phyloP scores from a whole-genome alignment of 495 filamentous ascomycete species.

The Daldinia grandis region DNA sequence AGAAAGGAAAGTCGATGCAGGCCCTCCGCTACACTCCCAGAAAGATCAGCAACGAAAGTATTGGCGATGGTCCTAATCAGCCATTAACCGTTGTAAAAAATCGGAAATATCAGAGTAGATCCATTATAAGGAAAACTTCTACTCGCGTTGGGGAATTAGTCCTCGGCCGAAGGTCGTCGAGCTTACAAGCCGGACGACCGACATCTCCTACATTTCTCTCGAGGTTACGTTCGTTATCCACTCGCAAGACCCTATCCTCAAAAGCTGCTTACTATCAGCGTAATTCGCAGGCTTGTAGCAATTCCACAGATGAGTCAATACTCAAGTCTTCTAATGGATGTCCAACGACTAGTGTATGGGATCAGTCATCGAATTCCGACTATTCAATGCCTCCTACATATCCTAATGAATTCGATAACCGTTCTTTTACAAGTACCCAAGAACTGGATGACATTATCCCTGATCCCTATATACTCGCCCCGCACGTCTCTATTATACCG shows the following conservation, averaged over 20 bases:
- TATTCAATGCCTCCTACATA: constrained; percentile 3
- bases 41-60: constrained; percentile 36
- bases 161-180: constrained; percentile 18
- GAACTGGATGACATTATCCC: constrained; percentile 24
- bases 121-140: not conserved
- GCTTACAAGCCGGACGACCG: constrained; percentile 14
- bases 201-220: constrained; percentile 28
- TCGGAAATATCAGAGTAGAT: constrained; percentile 23
- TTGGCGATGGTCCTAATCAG: constrained; percentile 30
- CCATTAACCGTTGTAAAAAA: constrained; percentile 42
- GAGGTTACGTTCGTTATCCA: constrained; percentile 35
- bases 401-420: constrained; percentile 16
- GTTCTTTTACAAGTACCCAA: constrained; percentile 16
- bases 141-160: not conserved
- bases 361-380: constrained; percentile 8
- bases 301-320: constrained; percentile 35
- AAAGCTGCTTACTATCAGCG: constrained; percentile 23
- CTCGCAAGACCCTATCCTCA: constrained; percentile 31
- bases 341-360: constrained; percentile 1
- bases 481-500: constrained; percentile 56
- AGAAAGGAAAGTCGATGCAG: constrained; percentile 44
- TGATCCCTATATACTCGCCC: constrained; percentile 51
- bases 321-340: constrained; percentile 14
- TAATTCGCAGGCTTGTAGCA: constrained; percentile 20
- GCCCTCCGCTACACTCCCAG: constrained; percentile 36